These are phyloP conservation scores for Raffaelea deltoideospora DNA, from an alignment of 2,329 filamentous ascomycete species.

Conservation along the genomic window DNA sequence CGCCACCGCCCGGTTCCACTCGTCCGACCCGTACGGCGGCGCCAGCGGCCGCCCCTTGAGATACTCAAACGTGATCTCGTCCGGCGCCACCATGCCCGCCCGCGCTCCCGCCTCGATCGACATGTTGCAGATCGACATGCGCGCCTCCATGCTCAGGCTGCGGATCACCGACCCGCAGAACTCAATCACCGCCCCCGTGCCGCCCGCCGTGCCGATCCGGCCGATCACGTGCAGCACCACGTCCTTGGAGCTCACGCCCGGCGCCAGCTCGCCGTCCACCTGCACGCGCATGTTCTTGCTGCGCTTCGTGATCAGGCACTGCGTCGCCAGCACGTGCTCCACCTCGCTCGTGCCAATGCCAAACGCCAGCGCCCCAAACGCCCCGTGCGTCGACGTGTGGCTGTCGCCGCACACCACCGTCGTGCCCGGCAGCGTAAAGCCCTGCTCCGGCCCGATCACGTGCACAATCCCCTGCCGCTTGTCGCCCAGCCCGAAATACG, in stretches of 20 bases:
- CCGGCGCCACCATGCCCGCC: constrained; percentile 92
- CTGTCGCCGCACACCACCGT: constrained; percentile 97
- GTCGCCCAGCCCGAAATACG: constrained; percentile 92
- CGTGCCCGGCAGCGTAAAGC: constrained; percentile 92
- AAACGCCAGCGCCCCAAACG: constrained; percentile 86
- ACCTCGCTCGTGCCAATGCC: constrained; percentile 98
- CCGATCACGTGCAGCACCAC: constrained; percentile 88
- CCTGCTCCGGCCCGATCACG: constrained; percentile 95
- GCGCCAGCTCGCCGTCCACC: constrained; percentile 76
- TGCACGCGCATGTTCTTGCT: constrained; percentile 99
- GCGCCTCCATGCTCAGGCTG: constrained; percentile 80
- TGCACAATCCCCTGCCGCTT: constrained; percentile 97
- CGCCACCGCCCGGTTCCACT: constrained; percentile 76
- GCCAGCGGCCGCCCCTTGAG: constrained; percentile 83
- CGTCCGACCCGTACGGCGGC: constrained; percentile 65
- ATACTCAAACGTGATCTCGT: constrained; percentile 88
- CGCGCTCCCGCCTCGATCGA: constrained; percentile 90
- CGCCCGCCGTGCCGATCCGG: constrained; percentile 85
- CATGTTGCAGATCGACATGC: constrained; percentile 99
- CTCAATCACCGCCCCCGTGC: constrained; percentile 89
- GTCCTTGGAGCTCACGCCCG: constrained; percentile 93
- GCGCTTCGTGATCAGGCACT: constrained; percentile 84
- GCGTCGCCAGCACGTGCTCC: constrained; percentile 93
- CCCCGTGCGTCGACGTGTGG: constrained; percentile 95
- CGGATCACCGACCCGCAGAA: constrained; percentile 93